Base-by-base conservation (phyloP, 2,329 filamentous ascomycete species). In the Cladophialophora carrionii region DNA sequence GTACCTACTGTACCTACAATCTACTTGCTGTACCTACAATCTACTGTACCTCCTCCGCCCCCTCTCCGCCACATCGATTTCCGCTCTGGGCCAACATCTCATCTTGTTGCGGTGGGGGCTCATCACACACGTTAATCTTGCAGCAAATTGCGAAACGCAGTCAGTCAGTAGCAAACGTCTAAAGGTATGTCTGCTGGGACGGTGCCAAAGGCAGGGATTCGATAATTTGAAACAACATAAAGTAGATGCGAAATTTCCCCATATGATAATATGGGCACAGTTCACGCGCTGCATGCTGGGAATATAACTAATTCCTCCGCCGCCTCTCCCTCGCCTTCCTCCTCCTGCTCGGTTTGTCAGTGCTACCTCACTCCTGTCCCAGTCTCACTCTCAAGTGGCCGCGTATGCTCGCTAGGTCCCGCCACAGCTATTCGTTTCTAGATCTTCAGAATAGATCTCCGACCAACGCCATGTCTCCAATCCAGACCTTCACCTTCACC, bases 351-450 rank as follows among this genome's bases (percentile, higher is more conserved):
- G 17, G 24, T 34, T 20, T 8, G 24, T 26, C 48, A 29, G 26
- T 51, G 37, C 17, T 43, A n/a, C 48, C 14, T 51, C 48, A 34
- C 52, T 2, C 14, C 29, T 12, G 14, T 9, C 32, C 29, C 52
- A 20, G n/a, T 20, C 51, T 54, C 57, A 32, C 46, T 26, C 46
- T 26, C 46, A 37, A 26, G 48, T 34, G 20, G 46, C 9, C 48
- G 43, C 20, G n/a, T 52, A 14, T 60, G 43, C 46, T 60, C 31
- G 57, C 57, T 37, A 60, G 57, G 57, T 52, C 57, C 48, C 57
- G 57, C 57, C 57, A 52, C 57, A 52, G 46, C 57, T 22, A 37
- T 32, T 60, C 31, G 14, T n/a, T n/a, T 60, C 57, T 20, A 52
- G 20, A 59, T 59, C 57, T n/a, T 24, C 57, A 22, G 22, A 37